These are phyloP conservation scores for Sporobolomyces pararoseus DNA, from an alignment of 768 basidiomycete genomes.

Conservation along the genomic window DNA sequence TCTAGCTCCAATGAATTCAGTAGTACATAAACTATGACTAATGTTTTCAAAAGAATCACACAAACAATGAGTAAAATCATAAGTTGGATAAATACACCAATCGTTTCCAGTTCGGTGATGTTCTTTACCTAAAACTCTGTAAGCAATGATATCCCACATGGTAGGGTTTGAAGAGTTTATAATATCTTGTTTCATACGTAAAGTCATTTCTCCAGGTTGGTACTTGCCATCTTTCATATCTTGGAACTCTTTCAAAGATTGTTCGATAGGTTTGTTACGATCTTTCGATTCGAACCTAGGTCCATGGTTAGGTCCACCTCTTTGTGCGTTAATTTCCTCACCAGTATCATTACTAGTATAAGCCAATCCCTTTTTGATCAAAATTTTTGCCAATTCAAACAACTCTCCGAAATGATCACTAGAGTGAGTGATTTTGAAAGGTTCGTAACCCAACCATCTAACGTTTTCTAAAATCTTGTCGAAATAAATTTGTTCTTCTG, in stretches of 20 bases:
- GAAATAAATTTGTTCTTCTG: constrained; percentile 92
- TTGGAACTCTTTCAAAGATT: constrained; percentile 82
- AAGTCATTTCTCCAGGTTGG: constrained; percentile 80
- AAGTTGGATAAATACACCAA: constrained; percentile 98
- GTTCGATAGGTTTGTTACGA: constrained; percentile 74
- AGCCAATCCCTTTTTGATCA: constrained; percentile 84
- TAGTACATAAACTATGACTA: constrained; percentile 94
- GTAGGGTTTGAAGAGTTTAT: constrained; percentile 81
- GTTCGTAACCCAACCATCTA: constrained; percentile 95
- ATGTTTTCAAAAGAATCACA: constrained; percentile 99
- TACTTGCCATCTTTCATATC: constrained; percentile 88
- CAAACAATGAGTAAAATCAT: constrained; percentile 97
- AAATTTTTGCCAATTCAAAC: constrained; percentile 77
- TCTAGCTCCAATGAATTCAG: constrained; percentile 89
- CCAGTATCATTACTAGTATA: constrained; percentile 96
- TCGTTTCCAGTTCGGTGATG: constrained; percentile 90
- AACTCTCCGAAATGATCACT: constrained; percentile 91
- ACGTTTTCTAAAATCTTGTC: constrained; percentile 93
- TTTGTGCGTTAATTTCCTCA: constrained; percentile 87
- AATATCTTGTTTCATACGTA: constrained; percentile 97
- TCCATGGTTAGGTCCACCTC: constrained; percentile 76
- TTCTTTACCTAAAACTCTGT: constrained; percentile 80
- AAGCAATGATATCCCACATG: constrained; percentile 99
- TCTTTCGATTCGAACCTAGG: constrained; percentile 81
- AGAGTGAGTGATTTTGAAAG: constrained; percentile 98